phyloP scores from a whole-genome alignment of 768 basidiomycete species.

The Lactarius vividus region DNA sequence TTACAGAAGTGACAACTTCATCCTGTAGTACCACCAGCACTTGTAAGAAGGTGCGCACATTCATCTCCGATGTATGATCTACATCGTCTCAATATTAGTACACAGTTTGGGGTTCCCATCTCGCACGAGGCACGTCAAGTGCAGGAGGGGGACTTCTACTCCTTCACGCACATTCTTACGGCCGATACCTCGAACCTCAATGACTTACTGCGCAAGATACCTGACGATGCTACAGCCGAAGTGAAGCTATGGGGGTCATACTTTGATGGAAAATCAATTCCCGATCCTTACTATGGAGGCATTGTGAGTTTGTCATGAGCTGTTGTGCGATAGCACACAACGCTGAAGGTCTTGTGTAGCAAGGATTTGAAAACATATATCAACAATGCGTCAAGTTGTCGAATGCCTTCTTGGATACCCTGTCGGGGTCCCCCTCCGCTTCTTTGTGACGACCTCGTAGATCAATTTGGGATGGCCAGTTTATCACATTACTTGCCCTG shows the following conservation, averaged over 20 bases:
- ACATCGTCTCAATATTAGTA: background rate
- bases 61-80: too few species aligned
- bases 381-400: constrained; percentile 71
- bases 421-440: constrained; percentile 36
- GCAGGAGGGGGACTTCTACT: constrained; percentile 58
- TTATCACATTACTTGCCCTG: background rate
- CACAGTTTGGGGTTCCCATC: constrained; percentile 71
- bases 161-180: constrained; percentile 83
- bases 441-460: constrained; percentile 6
- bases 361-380: constrained; percentile 75
- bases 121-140: constrained; percentile 67
- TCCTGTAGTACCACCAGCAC: constrained; percentile 57
- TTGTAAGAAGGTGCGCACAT: constrained; percentile 60
- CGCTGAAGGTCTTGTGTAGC: constrained; percentile 40
- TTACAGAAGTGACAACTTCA: background rate
- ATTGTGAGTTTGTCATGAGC: constrained; percentile 41
- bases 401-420: constrained; percentile 75
- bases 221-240: constrained; percentile 51
- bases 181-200: constrained; percentile 76
- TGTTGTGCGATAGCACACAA: background rate
- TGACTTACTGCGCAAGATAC: constrained; percentile 52
- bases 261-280: constrained; percentile 64
- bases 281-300: constrained; percentile 84
- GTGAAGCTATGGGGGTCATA: constrained; percentile 82
- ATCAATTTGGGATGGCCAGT: background rate